phyloP scores from a whole-genome alignment of 2,329 filamentous ascomycete species.

The Fusarium falciforme region DNA sequence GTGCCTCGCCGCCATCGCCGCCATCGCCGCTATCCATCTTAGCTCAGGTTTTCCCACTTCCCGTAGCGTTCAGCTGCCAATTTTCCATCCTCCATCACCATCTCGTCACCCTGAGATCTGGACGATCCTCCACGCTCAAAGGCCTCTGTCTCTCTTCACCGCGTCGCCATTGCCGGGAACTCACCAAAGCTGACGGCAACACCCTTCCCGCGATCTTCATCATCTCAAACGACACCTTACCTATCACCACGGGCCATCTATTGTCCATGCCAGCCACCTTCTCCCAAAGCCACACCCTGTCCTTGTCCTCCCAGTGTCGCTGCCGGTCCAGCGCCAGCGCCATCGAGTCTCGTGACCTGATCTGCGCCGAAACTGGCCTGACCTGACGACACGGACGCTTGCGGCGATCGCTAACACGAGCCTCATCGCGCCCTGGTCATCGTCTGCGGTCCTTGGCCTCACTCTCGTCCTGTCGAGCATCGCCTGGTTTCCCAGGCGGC shows the following conservation, averaged over 20 bases:
- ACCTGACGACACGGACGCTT: conserved; percentile 22
- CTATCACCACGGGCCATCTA: conserved; percentile 3
- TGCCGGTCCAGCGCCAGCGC: conserved; percentile 1
- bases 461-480: conserved; percentile 24
- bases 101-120: conserved; percentile 2
- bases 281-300: conserved; percentile 23
- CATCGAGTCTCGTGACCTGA: conserved; percentile 34
- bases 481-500: conserved; percentile 32
- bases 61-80: conserved; percentile 22
- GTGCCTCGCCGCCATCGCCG: conserved; percentile 34
- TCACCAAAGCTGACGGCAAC: background rate
- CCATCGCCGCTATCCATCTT: conserved; percentile 29
- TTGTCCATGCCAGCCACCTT: conserved; percentile 21
- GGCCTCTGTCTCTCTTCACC: background rate
- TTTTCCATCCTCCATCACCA: conserved; percentile 31
- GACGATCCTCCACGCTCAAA: background rate
- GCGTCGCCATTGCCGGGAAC: background rate
- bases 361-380: conserved; percentile 22
- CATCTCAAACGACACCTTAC: background rate
- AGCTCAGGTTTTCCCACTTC: conserved; percentile 29
- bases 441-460: conserved; percentile 12
- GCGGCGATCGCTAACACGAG: conserved; percentile 32
- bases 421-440: conserved; percentile 32
- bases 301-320: conserved; percentile 31
- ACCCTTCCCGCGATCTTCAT: background rate